Evolutionary conservation across 768 basidiomycete genomes (phyloP).

Genomic region (Gymnopilus junonius): DNA sequence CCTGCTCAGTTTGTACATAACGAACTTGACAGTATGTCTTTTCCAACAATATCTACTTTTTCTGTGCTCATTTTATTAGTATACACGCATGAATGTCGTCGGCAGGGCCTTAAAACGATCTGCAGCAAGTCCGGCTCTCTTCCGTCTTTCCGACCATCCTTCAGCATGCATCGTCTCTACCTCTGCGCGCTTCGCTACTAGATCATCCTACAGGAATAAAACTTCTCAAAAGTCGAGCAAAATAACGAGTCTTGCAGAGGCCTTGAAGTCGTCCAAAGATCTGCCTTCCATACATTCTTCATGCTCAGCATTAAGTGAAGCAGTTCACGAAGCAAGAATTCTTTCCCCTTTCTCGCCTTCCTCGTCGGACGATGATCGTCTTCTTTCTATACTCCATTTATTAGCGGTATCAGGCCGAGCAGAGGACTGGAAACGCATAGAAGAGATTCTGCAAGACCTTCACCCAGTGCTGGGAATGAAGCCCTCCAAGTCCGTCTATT

Average conservation of each 20-base stretch:
- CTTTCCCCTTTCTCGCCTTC: conserved; percentile 3
- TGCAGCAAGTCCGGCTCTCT: conserved; percentile 29
- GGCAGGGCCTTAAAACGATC: conserved; percentile 45
- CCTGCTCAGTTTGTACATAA: conserved; percentile 6
- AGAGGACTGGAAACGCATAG: conserved; percentile 57
- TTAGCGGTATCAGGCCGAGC: conserved; percentile 57
- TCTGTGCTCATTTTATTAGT: conserved; percentile 23
- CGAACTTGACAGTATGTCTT: conserved; percentile 13
- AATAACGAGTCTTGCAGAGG: conserved; percentile 8
- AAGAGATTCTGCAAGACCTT: conserved; percentile 55
- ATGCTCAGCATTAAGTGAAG: conserved; percentile 37
- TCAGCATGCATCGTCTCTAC: background rate
- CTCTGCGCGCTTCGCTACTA: background rate
- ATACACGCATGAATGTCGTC: conserved; percentile 68
- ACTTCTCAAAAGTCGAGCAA: conserved; percentile 3
- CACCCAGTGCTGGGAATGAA: conserved; percentile 48
- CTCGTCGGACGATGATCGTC: conserved; percentile 31
- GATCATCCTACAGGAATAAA: conserved; percentile 2
- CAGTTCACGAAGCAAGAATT: conserved; percentile 20
- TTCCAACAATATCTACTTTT: conserved; percentile 8
- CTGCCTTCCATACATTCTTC: conserved; percentile 35
- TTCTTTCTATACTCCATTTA: conserved; percentile 43
- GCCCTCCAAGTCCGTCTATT: conserved; percentile 52
- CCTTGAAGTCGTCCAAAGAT: conserved; percentile 21
- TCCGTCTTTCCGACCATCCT: conserved; percentile 19